phyloP scores from a whole-genome alignment of 2,329 filamentous ascomycete genomes.

The Xylariaceae sp. region DNA sequence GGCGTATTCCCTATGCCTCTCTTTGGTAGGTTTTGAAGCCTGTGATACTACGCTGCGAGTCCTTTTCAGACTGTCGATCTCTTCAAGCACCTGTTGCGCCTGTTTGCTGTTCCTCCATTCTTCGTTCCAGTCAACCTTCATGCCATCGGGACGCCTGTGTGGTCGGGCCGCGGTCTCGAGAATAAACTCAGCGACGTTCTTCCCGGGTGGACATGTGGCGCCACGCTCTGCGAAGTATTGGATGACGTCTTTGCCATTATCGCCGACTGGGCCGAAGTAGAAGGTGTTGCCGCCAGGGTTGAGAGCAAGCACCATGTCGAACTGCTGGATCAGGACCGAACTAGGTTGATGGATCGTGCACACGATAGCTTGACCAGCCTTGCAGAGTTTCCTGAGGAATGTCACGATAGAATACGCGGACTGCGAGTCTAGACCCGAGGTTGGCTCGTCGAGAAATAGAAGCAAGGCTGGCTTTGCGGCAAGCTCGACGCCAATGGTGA shows the following conservation, averaged over 20 bases:
- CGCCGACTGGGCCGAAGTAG: constrained; percentile 73
- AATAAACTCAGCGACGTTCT: constrained; percentile 55
- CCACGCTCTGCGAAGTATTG: constrained; percentile 71
- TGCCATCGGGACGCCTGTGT: constrained; percentile 39
- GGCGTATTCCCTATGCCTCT: constrained; percentile 63
- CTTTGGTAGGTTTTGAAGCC: constrained; percentile 37
- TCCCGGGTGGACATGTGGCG: constrained; percentile 61
- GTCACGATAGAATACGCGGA: constrained; percentile 69
- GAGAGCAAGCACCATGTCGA: constrained; percentile 72
- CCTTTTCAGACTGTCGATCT: constrained; percentile 65
- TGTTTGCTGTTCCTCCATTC: constrained; percentile 72
- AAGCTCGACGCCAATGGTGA: constrained; percentile 75
- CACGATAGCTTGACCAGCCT: constrained; percentile 70
- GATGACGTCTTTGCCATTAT: constrained; percentile 65
- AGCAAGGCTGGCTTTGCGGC: constrained; percentile 69
- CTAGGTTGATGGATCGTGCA: constrained; percentile 77
- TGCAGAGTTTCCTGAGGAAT: constrained; percentile 68
- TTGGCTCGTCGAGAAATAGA: constrained; percentile 74
- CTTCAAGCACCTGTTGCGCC: constrained; percentile 58
- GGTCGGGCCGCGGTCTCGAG: constrained; percentile 47
- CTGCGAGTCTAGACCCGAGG: constrained; percentile 70
- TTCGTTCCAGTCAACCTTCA: constrained; percentile 69
- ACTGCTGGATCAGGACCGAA: constrained; percentile 69
- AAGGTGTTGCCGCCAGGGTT: constrained; percentile 71
- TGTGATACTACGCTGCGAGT: constrained; percentile 27